Evolutionary conservation across 2,329 filamentous ascomycete species (phyloP), one percentile per base, ranked within the genome.

Genomic region (Gaeumannomyces tritici): DNA sequence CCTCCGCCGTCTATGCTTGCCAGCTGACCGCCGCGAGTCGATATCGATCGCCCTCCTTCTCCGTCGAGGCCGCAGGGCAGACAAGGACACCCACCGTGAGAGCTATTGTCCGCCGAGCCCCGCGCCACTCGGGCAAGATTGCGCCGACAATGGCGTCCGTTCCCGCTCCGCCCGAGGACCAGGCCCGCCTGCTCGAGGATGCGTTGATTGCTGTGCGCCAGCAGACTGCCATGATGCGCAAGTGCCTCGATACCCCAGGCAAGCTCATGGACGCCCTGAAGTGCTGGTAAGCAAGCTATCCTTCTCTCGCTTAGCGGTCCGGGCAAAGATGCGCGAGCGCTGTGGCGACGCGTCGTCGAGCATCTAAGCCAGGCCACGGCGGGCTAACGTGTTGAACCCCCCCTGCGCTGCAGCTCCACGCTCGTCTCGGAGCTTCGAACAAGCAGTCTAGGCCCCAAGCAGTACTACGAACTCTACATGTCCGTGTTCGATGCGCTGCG

Each of bases 401-500:
- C 31, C 29, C 56, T 27, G 42, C 18, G 54, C 33, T 63, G 31
- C 65, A 98, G 95, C 78, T 99, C 95, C 55, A 99, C 95, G 26
- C 85, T 99, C 66, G 93, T 99, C 65, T 97, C 95, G n/a, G 95
- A 99, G 76, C 85, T 99, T 70, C 91, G 95, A 69, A 99, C 95
- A 5, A 96, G 93, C 75, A 97, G 91, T 70, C 84, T 99, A 61
- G 92, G 95, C n/a, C 95, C 95, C 42, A 99, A 99, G 77, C 95
- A 99, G 77, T 99, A 99, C 80, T 99, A 99, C 76, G 96, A 99
- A 80, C 85, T 99, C 63, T 99, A 99, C 79, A 99, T 99, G 95
- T 86, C 95, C 67, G 92, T 99, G 66, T 99, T 99, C 77, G 95
- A 99, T 80, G 93, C 96, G 66, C 80, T 99, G 73, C 92, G 95